Evolutionary conservation across 2,329 filamentous ascomycete species (phyloP).

Genomic region (Cytospora leucostoma): DNA sequence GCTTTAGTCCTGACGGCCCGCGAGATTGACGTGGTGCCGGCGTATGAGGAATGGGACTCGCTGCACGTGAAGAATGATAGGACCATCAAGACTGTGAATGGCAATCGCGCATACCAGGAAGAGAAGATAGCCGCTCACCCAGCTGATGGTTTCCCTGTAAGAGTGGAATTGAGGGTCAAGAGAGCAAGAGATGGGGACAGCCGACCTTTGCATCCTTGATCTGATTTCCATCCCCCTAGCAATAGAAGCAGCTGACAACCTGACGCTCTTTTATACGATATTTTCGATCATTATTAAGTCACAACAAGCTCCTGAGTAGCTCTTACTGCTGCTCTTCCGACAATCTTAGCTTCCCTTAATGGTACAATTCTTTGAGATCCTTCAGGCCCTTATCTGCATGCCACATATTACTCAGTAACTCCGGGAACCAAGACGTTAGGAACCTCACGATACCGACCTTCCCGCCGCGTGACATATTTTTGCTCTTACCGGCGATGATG

Average conservation of each 20-base stretch:
- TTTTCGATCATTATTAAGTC: too few species aligned
- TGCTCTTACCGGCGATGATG: background rate
- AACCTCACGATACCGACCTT: background rate
- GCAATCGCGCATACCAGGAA: constrained; percentile 32
- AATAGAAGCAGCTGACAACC: background rate
- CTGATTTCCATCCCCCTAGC: background rate
- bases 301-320: too few species aligned
- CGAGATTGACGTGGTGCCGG: constrained; percentile 33
- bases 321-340: background rate
- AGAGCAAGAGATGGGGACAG: background rate
- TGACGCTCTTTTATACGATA: background rate
- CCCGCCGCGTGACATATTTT: background rate
- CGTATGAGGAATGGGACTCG: constrained; percentile 36
- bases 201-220: background rate
- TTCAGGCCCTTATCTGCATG: background rate
- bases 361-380: background rate
- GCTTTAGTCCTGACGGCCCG: constrained; percentile 31
- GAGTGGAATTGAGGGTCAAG: constrained; percentile 1
- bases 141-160: constrained; percentile 12
- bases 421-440: background rate
- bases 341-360: background rate
- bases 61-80: constrained; percentile 13
- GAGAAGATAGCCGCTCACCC: constrained; percentile 22
- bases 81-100: constrained; percentile 29
- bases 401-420: background rate